These are phyloP conservation scores for Acephala macrosclerotiorum DNA, from an alignment of 2,329 filamentous ascomycete genomes.

Conservation along the genomic window DNA sequence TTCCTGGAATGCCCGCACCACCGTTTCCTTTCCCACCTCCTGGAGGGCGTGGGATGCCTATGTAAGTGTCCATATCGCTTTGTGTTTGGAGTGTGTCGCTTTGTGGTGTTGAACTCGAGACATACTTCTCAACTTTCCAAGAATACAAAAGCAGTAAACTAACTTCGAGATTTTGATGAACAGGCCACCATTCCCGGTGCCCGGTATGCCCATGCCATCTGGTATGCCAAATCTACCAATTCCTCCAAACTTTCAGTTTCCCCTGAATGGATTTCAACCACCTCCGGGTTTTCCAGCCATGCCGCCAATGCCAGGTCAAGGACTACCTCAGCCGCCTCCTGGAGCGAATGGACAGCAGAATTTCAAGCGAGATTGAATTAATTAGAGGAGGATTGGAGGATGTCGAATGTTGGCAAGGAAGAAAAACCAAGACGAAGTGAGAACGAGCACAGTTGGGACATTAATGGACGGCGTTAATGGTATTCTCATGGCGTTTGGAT, in stretches of 20 bases:
- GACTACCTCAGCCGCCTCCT: not conserved
- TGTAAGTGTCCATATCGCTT: constrained; percentile 53
- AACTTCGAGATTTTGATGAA: too few relatives aligned
- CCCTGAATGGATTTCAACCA: constrained; percentile 40
- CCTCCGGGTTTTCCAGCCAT: constrained; percentile 33
- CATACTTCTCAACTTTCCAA: too few relatives aligned
- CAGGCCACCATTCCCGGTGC: not conserved
- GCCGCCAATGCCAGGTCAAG: constrained; percentile 26
- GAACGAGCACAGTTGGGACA: not conserved
- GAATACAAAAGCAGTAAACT: constrained; percentile 14
- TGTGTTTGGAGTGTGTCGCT: too few relatives aligned
- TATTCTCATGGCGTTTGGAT: constrained; percentile 5
- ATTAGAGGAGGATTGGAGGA: not conserved
- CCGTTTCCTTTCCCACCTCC: not conserved
- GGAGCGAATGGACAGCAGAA: constrained; percentile 21
- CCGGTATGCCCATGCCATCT: constrained; percentile 36
- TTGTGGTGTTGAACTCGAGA: too few relatives aligned
- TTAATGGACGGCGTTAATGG: constrained; percentile 8
- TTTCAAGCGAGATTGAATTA: constrained; percentile 28
- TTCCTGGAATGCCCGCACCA: constrained; percentile 53
- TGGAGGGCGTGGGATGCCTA: not conserved
- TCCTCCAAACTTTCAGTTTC: constrained; percentile 60
- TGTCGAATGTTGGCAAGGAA: not conserved
- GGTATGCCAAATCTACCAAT: constrained; percentile 55
- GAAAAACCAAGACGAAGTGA: not conserved